Evolutionary conservation across 495 filamentous ascomycete species (phyloP).

Genomic region (Collariella sp.): DNA sequence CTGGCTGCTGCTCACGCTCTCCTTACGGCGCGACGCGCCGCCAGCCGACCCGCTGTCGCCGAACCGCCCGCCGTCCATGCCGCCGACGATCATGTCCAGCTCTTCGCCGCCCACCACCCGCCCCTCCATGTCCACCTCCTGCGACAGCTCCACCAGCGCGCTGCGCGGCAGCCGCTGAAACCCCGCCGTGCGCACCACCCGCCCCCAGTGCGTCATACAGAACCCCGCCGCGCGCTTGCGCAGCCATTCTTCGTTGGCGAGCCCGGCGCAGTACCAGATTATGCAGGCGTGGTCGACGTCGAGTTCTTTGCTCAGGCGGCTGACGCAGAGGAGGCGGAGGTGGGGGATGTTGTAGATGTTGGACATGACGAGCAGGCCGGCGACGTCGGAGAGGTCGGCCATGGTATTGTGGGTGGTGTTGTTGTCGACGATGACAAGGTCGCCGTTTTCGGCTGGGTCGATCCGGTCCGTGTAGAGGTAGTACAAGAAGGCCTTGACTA

Average conservation of each 20-base stretch:
- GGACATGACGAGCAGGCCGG: constrained; percentile 93
- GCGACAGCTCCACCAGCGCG: constrained; percentile 81
- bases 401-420: constrained; percentile 52
- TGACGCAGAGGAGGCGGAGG: constrained; percentile 79
- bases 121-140: constrained; percentile 85
- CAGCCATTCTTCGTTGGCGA: constrained; percentile 88
- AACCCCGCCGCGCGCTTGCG: constrained; percentile 77
- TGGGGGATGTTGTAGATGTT: constrained; percentile 96
- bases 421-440: too few species aligned
- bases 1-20: constrained; percentile 50
- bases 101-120: constrained; percentile 77
- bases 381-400: constrained; percentile 70
- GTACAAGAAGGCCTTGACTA: constrained; percentile 89
- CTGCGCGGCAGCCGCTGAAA: constrained; percentile 71
- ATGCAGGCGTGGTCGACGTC: constrained; percentile 92
- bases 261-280: constrained; percentile 87
- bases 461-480: constrained; percentile 97
- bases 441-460: constrained; percentile 36
- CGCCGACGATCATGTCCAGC: constrained; percentile 64
- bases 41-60: constrained; percentile 45
- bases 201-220: constrained; percentile 89
- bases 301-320: constrained; percentile 76
- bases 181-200: constrained; percentile 78
- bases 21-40: constrained; percentile 42
- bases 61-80: constrained; percentile 48